Evolutionary conservation across 2,329 filamentous ascomycete species (phyloP).

Genomic region (Hymenoscyphus infarciens): DNA sequence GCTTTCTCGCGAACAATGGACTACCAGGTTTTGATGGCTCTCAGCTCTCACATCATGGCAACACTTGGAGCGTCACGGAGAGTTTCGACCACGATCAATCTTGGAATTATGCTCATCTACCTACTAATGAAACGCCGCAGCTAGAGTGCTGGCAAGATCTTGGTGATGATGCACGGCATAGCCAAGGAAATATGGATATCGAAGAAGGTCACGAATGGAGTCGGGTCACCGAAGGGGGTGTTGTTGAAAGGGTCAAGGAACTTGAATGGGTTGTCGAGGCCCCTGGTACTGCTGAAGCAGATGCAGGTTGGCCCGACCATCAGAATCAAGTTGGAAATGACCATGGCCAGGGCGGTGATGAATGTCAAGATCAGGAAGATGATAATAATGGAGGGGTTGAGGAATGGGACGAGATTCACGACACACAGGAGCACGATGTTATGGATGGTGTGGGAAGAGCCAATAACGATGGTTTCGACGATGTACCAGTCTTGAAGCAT

Average conservation of each 20-base stretch:
- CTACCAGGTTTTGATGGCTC: conserved; percentile 13
- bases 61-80: conserved; percentile 11
- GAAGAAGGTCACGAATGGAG: conserved; percentile 4
- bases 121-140: conserved; percentile 2
- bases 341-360: neutral
- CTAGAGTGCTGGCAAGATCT: conserved; percentile 9
- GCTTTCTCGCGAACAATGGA: conserved; percentile 18
- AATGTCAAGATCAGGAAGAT: neutral
- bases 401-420: conserved; percentile 6
- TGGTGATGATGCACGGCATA: neutral
- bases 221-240: neutral
- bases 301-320: conserved; percentile 16
- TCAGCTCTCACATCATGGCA: conserved; percentile 8
- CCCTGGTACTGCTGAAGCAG: neutral
- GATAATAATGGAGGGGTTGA: neutral
- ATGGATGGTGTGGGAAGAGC: neutral
- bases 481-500: conserved; percentile 2
- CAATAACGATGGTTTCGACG: neutral
- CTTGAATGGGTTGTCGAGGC: conserved; percentile 11
- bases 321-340: neutral
- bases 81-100: conserved; percentile 18
- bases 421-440: neutral
- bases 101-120: conserved; percentile 3
- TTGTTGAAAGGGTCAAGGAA: conserved; percentile 6
- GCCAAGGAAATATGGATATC: conserved; percentile 4